Evolutionary conservation across 139 green algal genomes (phyloP).

Genomic region (Cymbomonas tetramitiformis): DNA sequence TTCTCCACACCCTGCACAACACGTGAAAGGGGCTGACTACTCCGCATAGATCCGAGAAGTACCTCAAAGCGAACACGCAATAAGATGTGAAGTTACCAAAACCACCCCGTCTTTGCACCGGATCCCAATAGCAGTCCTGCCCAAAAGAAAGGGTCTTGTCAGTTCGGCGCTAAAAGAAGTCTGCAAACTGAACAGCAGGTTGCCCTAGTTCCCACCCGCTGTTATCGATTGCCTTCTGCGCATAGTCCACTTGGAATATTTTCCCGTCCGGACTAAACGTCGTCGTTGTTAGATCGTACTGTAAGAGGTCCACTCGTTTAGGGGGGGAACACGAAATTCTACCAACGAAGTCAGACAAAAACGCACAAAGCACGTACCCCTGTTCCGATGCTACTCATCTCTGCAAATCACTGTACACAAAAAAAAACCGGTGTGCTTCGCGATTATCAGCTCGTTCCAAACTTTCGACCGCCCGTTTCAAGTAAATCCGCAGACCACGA

Average conservation of each 20-base stretch:
- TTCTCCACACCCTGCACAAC: slow-evolving; percentile 82
- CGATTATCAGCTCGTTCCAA: no score
- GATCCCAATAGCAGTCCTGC: no score
- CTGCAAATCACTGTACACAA: no score
- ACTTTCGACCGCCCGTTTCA: no score
- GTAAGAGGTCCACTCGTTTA: no score
- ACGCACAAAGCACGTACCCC: no score
- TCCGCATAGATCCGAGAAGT: background rate
- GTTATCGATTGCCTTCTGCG: slow-evolving; percentile 93
- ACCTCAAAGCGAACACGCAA: background rate
- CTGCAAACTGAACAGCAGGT: background rate
- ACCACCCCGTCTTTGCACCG: slow-evolving; percentile 90
- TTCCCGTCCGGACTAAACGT: slow-evolving; percentile 93
- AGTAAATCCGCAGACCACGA: no score
- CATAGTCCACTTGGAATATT: slow-evolving; percentile 97
- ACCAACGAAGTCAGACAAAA: no score
- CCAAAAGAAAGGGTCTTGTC: slow-evolving; percentile 36
- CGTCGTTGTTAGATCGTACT: slow-evolving; percentile 89
- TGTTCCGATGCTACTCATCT: no score
- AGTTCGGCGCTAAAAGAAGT: background rate
- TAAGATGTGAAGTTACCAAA: slow-evolving; percentile 57
- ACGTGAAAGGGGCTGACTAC: background rate
- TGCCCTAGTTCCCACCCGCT: slow-evolving; percentile 50
- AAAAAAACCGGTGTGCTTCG: no score
- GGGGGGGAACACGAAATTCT: no score